Evolutionary conservation across 495 filamentous ascomycete species (phyloP), one percentile per base, ranked within the genome.

Genomic region (Xylaria acuta): DNA sequence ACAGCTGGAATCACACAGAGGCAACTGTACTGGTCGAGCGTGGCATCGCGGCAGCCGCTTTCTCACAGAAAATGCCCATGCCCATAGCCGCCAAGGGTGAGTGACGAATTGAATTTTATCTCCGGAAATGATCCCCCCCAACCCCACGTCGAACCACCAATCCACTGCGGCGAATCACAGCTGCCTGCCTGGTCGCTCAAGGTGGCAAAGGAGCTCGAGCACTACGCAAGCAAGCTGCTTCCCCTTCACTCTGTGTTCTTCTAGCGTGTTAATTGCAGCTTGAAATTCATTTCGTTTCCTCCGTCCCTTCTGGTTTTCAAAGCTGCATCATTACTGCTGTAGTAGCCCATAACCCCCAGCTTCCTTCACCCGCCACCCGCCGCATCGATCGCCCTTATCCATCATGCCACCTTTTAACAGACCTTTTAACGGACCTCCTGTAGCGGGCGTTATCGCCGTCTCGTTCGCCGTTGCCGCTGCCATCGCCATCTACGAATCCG

Each of bases 401-500:
- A 79, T 82, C 84, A 71, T 71, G 69, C 69, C 70, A 41, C 63
- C 38, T 60, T 60, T 63, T 27, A 67, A 84, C 62, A 77, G 82
- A 75, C 63, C 36, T 60, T 60, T 63, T 67, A 67, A 86, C 62
- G 76, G 82, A 75, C 77, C 75, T 56, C 77, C 83, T 66, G 80
- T 84, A 95, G 94, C 90, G 75, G 88, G 93, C 78, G 91, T 96
- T 20, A 88, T 96, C 75, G 92, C 89, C 72, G 86, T 93, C 18
- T 88, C 91, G 51, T 88, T 94, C 30, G 87, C 93, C 43, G 90
- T 94, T 36, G 93, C 93, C 70, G 93, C 93, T 53, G 93, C 93
- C 8, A 90, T 96, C 67, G 94, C 93, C 47, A 86, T 95, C 68
- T 97, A 97, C 81, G 92, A 96, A 78, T 93, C 89, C 27, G 93